phyloP scores from a whole-genome alignment of 495 filamentous ascomycete species.

The Penicillium macrosclerotiorum region DNA sequence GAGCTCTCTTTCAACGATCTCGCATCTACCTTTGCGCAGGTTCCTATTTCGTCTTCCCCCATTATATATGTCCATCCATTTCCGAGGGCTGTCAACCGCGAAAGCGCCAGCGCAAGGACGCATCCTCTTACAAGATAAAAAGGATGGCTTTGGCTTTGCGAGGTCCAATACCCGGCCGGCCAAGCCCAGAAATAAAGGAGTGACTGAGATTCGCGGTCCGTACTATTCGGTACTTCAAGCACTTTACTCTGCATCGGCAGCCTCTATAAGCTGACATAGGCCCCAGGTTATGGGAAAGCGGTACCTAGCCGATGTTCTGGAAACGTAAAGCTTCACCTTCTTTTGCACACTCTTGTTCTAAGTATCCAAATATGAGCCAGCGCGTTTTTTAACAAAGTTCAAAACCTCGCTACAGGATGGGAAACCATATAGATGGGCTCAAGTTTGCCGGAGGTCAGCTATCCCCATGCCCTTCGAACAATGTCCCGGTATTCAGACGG shows the following conservation, averaged over 20 bases:
- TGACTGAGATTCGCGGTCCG: constrained; percentile 57
- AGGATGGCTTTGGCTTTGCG: constrained; percentile 52
- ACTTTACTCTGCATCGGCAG: too few species aligned
- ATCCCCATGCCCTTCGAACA: not conserved
- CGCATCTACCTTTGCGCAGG: too few species aligned
- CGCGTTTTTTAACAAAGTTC: not conserved
- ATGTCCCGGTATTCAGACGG: not conserved
- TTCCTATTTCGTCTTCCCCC: too few species aligned
- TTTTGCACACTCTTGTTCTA: too few species aligned
- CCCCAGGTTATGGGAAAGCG: constrained; percentile 50
- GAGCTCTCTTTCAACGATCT: too few species aligned
- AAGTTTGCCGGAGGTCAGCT: constrained; percentile 54
- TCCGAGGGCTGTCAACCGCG: constrained; percentile 19
- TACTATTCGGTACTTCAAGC: constrained; percentile 57
- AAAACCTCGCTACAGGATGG: constrained; percentile 49
- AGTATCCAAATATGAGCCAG: not conserved
- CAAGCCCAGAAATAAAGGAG: constrained; percentile 50
- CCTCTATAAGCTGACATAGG: too few species aligned
- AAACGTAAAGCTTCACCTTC: constrained; percentile 39
- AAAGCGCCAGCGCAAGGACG: constrained; percentile 9
- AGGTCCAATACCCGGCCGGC: constrained; percentile 49
- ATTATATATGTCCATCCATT: constrained; percentile 1
- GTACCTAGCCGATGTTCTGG: constrained; percentile 51
- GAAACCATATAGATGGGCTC: constrained; percentile 53
- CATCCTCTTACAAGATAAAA: constrained; percentile 51